Percentiles rank a stretch among this genome's conserved stretches.
phyloP scores from a whole-genome alignment of 2,329 filamentous ascomycete species.

The Penicillium sp. region DNA sequence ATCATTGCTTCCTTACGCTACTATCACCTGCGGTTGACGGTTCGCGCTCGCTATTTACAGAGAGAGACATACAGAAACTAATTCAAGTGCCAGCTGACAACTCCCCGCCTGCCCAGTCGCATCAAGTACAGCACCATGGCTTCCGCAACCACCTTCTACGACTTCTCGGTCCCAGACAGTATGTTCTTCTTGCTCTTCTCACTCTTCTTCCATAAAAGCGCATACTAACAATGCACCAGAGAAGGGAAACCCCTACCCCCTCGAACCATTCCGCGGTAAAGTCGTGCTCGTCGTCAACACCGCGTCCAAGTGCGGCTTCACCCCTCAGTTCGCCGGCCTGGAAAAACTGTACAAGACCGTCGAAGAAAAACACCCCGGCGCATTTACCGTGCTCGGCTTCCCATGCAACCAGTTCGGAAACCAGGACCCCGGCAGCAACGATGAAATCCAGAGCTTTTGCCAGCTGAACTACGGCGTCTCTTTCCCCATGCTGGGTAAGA shows the following conservation, averaged over 20 bases:
- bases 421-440: conserved; percentile 82
- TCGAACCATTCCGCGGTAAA: conserved; percentile 77
- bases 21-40: background rate
- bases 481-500: conserved; percentile 89
- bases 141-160: conserved; percentile 56
- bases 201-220: background rate
- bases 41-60: background rate
- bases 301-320: conserved; percentile 98
- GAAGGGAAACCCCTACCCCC: conserved; percentile 66
- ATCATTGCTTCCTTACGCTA: conserved; percentile 4
- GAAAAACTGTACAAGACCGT: conserved; percentile 84
- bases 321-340: conserved; percentile 86
- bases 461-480: conserved; percentile 89
- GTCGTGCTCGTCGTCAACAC: conserved; percentile 97
- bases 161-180: conserved; percentile 58
- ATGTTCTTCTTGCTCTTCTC: conserved; percentile 13
- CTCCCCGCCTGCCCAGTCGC: conserved; percentile 1
- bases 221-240: conserved; percentile 44
- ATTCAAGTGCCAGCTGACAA: background rate
- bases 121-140: conserved; percentile 42
- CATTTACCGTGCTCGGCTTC: conserved; percentile 89
- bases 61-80: background rate
- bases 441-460: conserved; percentile 80
- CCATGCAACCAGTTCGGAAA: conserved; percentile 96
- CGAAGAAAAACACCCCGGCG: conserved; percentile 63